A percentile compares a stretch with the other conserved stretches of the same genome.
These are phyloP conservation scores for Pythium aristosporum DNA, from an alignment of 352 stramenopile species.

Conservation along the genomic window DNA sequence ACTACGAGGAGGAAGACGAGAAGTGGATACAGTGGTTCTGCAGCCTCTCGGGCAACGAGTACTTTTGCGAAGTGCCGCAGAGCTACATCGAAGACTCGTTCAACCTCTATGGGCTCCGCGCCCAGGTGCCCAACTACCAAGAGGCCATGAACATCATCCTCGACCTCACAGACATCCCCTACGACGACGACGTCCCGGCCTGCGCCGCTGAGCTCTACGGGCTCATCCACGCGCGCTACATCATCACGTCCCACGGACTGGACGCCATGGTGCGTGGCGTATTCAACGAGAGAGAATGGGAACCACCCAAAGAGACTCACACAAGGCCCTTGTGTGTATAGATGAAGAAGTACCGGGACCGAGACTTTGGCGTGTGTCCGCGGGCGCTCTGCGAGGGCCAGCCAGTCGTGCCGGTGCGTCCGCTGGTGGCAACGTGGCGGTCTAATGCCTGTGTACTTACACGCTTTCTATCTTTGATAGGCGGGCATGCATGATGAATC, in stretches of 20 bases:
- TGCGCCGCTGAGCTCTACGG: conserved; percentile 90
- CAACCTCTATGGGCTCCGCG: conserved; percentile 90
- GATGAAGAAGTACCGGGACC: conserved; percentile 90
- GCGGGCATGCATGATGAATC: conserved; percentile 86
- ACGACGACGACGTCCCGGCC: conserved; percentile 84
- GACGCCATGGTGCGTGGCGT: conserved; percentile 72
- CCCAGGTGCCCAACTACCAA: conserved; percentile 89
- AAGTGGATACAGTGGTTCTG: conserved; percentile 94
- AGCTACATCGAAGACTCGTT: conserved; percentile 95
- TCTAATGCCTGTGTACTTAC: background rate
- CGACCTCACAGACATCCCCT: conserved; percentile 90
- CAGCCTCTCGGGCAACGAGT: conserved; percentile 89
- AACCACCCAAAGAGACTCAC: background rate
- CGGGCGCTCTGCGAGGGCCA: conserved; percentile 83
- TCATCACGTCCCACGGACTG: conserved; percentile 86
- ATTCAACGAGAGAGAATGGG: too few relatives aligned
- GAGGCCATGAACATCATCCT: conserved; percentile 93
- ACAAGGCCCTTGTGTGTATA: conserved; percentile 15
- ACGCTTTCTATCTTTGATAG: conserved; percentile 25
- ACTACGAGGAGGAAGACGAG: conserved; percentile 91
- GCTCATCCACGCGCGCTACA: conserved; percentile 89
- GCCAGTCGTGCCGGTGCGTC: conserved; percentile 73
- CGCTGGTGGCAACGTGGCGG: background rate
- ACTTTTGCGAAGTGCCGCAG: conserved; percentile 91
- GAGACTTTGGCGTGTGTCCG: conserved; percentile 86